Evolutionary conservation across 805 yeast genomes (phyloP), one percentile per base, ranked within the genome.

Genomic region (Metschnikowia gelsemii): DNA sequence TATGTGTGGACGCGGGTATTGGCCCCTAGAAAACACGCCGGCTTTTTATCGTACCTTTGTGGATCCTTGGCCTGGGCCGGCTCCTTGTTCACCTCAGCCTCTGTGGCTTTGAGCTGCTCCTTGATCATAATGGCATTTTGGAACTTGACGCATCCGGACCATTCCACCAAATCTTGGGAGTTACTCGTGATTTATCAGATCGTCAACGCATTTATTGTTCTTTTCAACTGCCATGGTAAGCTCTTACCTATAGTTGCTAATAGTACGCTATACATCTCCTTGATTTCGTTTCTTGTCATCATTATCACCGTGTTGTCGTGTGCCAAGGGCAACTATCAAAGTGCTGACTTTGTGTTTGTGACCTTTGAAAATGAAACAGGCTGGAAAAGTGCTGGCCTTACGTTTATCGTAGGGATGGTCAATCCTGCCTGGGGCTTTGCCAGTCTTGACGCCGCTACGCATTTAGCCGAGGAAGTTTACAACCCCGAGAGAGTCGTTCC

Each of bases 21-120:
- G 42, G 64, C 72, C 13, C 73, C 73, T 2, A 53, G 59, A 35
- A 64, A 60, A 46, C 57, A 66, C 53, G 58, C 70, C 8, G 49
- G 63, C 8, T 64, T 68, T 41, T 58, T 61, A 49, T 69, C 72
- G 6, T 68, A 64, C 49, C 49, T 64, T 38, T 64, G 70, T 44
- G 74, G 73, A 3, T 56, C 67, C 3, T 57, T 68, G 42, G 65
- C 69, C 1, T 68, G 70, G 70, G 69, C 67, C n/a, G 73, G 74
- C 18, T 56, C 72, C 8, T 47, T 68, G 35, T 68, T 68, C 56
- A 68, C 72, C 20, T 51, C 59, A 42, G 70, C 72, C 5, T 65
- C 71, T 17, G 61, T 67, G 64, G 65, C 70, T 13, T 48, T 64
- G 32, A 54, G 65, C 17, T 54, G 67, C 24, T 64, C 72, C 25